A percentile compares a stretch with the other conserved stretches of the same genome.
Conservation (phyloP, 225 moss, liverwort and hornwort genomes). For the Marchantia paleacea region DNA sequence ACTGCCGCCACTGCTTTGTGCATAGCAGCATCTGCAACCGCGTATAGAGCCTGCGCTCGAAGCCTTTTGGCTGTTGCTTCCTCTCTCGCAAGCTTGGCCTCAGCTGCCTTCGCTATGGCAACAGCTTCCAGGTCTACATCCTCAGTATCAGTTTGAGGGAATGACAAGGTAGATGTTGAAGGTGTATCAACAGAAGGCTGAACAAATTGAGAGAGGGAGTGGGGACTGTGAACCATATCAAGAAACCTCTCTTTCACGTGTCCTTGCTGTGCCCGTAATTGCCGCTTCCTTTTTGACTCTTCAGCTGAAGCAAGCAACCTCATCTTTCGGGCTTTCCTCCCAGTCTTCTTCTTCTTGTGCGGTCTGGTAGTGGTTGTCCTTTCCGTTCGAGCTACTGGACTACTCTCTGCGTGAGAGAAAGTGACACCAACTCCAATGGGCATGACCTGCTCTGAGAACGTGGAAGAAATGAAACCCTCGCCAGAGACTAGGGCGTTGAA, state of each 20-base stretch:
- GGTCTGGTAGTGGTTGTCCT: conserved; percentile 20
- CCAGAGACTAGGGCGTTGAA: conserved; percentile 55
- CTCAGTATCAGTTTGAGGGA: conserved; percentile 22
- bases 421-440: conserved; percentile 23
- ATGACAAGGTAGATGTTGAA: conserved; percentile 25
- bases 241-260: conserved; percentile 29
- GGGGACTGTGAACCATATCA: conserved; percentile 27
- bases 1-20: conserved; percentile 94
- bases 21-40: conserved; percentile 96
- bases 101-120: conserved; percentile 43
- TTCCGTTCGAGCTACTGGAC: conserved; percentile 18
- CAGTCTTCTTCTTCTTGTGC: conserved; percentile 56
- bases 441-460: conserved; percentile 34
- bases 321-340: conserved; percentile 85
- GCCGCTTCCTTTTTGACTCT: conserved; percentile 74
- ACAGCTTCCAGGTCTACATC: conserved; percentile 41
- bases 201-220: conserved; percentile 23
- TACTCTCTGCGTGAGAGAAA: conserved; percentile 27
- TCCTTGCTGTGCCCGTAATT: conserved; percentile 45
- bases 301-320: conserved; percentile 78
- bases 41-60: conserved; percentile 84
- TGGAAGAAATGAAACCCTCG: conserved; percentile 31
- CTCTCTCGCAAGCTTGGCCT: conserved; percentile 56
- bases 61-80: conserved; percentile 60
- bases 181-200: conserved; percentile 15